Conservation (phyloP, 2,329 filamentous ascomycete genomes). For the Pseudogymnoascus sp. region DNA sequence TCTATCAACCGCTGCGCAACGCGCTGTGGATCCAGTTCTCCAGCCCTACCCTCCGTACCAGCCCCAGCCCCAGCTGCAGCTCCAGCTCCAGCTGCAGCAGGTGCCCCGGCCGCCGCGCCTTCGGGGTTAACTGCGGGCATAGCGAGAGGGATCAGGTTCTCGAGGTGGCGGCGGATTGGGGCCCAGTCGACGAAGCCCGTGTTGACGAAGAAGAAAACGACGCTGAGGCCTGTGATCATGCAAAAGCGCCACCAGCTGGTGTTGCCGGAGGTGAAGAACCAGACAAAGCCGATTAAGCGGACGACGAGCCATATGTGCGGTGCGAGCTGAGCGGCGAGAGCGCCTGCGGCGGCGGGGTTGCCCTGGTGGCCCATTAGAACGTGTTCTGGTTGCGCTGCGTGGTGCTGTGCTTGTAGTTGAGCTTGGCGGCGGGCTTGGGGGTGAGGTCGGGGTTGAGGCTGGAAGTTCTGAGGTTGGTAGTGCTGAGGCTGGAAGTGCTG, state of each 20-base stretch:
- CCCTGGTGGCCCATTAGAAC: constrained; percentile 25
- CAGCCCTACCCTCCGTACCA: not conserved
- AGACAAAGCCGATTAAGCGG: constrained; percentile 50
- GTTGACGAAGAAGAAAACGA: constrained; percentile 49
- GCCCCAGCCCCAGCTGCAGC: constrained; percentile 17
- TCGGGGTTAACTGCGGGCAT: constrained; percentile 25
- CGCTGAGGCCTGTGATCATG: constrained; percentile 44
- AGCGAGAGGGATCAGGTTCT: constrained; percentile 48
- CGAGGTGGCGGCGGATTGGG: constrained; percentile 49
- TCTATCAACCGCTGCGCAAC: constrained; percentile 47
- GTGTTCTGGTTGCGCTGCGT: constrained; percentile 8
- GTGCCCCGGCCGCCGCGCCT: constrained; percentile 22
- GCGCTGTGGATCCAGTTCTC: constrained; percentile 38
- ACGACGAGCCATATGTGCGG: constrained; percentile 55
- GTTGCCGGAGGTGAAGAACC: constrained; percentile 53
- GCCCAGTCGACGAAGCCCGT: constrained; percentile 52
- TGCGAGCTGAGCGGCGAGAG: constrained; percentile 33
- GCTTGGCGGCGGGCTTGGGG: not conserved
- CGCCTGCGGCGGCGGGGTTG: constrained; percentile 22
- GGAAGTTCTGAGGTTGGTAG: not conserved
- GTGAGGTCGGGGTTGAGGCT: not conserved
- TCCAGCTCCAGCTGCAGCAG: constrained; percentile 19
- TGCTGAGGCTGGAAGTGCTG: not conserved
- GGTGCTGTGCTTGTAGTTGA: not conserved
- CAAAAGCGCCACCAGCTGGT: constrained; percentile 52